Evolutionary conservation across 257 asterid genomes (phyloP), one percentile per base, ranked within the genome.

Genomic region (Penstemon davidsonii): DNA sequence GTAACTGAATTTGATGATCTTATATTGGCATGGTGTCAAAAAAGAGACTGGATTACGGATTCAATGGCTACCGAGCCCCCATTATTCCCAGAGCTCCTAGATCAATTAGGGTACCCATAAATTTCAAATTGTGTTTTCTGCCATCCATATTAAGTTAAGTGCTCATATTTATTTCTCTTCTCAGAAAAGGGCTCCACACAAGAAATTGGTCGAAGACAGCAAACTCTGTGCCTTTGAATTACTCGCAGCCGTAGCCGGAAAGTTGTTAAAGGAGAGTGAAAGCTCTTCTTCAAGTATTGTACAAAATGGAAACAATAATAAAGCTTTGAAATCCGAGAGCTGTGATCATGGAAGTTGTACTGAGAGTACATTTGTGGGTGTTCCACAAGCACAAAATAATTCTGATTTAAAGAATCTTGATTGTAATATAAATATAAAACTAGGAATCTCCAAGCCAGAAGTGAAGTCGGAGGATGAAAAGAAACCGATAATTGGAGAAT

Each of bases 201-300:
- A 77, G 72, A 81, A 70, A 54, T 46, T 60, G 40, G 76, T 72
- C 19, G 95, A 86, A 47, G 88, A 77, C 59, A 74, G 68, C 64
- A 80, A 85, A 62, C 86, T 88, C 63, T 87, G 95, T 80, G 92
- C 99, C 73, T 94, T 94, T 71, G 99, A 94, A 70, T 76, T 94
- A 67, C 88, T 94, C 68, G 99, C 99, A 38, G 87, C 91, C 75
- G 97, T 94, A 73, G 99, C 99, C 40, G 97, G 95, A 50, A 82
- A 94, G 77, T 75, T 94, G 60, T 80, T 91, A 66, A 92, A 78
- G 78, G 99, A 88, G 80, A 94, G 86, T 66, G 96, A 91, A 80
- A 81, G 96, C 72, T 94, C 96, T 49, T 85, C 95, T 64, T 91
- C 92, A 7, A 83, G 96, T 78, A 87, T 86, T 84, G 90, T 83